Percentiles rank a stretch among this genome's conserved stretches.
phyloP scores from a whole-genome alignment of 2,329 filamentous ascomycete species.

The Golovinomyces cichoracearum region DNA sequence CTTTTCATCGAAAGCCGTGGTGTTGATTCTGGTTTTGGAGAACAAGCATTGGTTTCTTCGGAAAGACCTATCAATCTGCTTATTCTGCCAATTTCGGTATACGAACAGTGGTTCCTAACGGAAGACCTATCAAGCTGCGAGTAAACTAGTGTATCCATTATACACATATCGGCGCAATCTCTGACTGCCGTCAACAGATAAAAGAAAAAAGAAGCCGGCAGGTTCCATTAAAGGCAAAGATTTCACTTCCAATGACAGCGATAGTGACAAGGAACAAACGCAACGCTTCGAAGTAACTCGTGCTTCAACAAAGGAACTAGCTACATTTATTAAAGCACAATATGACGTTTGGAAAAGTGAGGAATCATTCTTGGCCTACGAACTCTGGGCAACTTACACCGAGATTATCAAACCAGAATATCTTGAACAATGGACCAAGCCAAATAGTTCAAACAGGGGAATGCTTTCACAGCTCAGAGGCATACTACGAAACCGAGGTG shows the following conservation, averaged over 20 bases:
- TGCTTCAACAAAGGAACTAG: neutral
- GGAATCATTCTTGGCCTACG: neutral
- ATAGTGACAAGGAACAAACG: neutral
- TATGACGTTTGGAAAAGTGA: neutral
- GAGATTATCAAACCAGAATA: neutral
- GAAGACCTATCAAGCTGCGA: neutral
- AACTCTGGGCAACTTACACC: neutral
- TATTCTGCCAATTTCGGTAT: neutral
- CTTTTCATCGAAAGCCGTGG: neutral
- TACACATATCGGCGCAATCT: neutral
- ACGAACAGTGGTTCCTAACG: neutral
- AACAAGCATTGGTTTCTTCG: neutral
- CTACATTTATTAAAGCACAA: neutral
- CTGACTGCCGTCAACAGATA: neutral
- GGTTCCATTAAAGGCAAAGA: neutral
- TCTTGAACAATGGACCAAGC: neutral
- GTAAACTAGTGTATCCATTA: neutral
- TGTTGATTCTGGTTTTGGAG: neutral
- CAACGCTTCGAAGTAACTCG: neutral
- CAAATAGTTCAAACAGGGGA: neutral
- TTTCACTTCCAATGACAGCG: neutral
- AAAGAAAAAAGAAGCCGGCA: neutral
- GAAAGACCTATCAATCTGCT: neutral
- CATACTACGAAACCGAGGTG: neutral
- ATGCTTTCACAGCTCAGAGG: neutral